Percentiles rank a stretch among this genome's conserved stretches.
phyloP scores from a whole-genome alignment of 2,329 filamentous ascomycete species.

The Aspergillus awamori region DNA sequence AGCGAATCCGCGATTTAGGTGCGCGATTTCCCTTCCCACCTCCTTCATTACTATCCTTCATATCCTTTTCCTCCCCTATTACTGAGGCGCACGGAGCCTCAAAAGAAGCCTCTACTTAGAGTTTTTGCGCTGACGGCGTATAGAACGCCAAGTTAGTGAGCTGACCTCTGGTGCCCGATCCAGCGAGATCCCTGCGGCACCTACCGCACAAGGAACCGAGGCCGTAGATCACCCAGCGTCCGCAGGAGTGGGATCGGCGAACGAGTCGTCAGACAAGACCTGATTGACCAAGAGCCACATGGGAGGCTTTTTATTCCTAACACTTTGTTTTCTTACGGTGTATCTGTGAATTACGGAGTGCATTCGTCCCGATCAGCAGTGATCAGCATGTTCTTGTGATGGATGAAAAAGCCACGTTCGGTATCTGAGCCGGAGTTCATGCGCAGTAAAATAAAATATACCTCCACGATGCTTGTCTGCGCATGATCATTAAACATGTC shows the following conservation, averaged over 20 bases:
- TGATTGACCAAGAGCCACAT: constrained; percentile 16
- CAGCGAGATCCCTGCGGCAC: constrained; percentile 6
- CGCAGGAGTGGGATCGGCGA: constrained; percentile 18
- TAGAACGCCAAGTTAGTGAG: constrained; percentile 38
- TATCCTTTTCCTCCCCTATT: background rate
- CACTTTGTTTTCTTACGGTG: no score
- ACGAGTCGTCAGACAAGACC: constrained; percentile 26
- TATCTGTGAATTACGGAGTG: no score
- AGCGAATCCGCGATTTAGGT: constrained; percentile 53
- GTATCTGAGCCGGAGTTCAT: background rate
- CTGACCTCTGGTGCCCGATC: constrained; percentile 23
- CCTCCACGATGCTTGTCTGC: background rate
- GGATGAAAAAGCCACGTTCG: background rate
- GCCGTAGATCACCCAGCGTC: constrained; percentile 15
- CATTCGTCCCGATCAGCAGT: background rate
- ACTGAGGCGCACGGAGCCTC: background rate
- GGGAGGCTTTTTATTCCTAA: background rate
- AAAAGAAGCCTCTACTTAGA: background rate
- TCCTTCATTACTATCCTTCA: background rate
- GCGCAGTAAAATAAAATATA: background rate
- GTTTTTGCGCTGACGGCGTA: constrained; percentile 7
- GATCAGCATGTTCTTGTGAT: constrained; percentile 6
- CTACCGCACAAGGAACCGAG: constrained; percentile 14
- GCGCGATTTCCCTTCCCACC: constrained; percentile 18
- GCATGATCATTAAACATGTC: background rate